phyloP scores from a whole-genome alignment of 768 basidiomycete species.

The Crepidotus variabilis region DNA sequence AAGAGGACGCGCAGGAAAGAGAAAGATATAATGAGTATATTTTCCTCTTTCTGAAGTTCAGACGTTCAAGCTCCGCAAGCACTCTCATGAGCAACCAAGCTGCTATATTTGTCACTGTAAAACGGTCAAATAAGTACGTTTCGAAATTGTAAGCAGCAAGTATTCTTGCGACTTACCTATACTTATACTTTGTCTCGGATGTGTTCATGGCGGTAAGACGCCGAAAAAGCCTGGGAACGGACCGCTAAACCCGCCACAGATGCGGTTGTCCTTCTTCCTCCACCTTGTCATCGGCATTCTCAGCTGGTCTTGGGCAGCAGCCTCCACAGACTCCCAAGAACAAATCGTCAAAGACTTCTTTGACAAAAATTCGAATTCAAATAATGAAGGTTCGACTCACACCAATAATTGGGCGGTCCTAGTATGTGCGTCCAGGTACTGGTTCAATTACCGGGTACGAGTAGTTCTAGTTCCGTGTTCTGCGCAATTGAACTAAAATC shows the following conservation, averaged over 20 bases:
- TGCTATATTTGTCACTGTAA: too few relatives aligned
- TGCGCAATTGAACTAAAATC: neutral
- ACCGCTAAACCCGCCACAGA: constrained; percentile 1
- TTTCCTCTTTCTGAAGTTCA: too few relatives aligned
- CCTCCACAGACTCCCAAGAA: constrained; percentile 27
- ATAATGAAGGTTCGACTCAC: constrained; percentile 42
- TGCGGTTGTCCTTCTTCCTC: constrained; percentile 27
- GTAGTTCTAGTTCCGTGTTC: neutral
- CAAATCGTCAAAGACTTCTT: constrained; percentile 45
- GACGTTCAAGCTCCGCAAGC: too few relatives aligned
- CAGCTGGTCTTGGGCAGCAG: constrained; percentile 28
- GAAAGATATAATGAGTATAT: too few relatives aligned
- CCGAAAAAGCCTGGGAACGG: neutral
- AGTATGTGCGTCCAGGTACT: constrained; percentile 90
- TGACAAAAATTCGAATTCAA: constrained; percentile 33
- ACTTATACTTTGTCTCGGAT: too few relatives aligned
- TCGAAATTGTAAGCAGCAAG: too few relatives aligned
- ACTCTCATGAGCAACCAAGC: too few relatives aligned
- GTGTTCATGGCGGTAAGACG: too few relatives aligned
- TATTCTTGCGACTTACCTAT: too few relatives aligned
- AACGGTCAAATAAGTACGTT: too few relatives aligned
- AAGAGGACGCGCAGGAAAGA: too few relatives aligned
- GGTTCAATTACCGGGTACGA: constrained; percentile 97
- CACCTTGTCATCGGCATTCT: constrained; percentile 30
- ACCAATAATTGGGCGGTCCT: constrained; percentile 99